phyloP scores from a whole-genome alignment of 306 rosid species.

The Quercus dentata region DNA sequence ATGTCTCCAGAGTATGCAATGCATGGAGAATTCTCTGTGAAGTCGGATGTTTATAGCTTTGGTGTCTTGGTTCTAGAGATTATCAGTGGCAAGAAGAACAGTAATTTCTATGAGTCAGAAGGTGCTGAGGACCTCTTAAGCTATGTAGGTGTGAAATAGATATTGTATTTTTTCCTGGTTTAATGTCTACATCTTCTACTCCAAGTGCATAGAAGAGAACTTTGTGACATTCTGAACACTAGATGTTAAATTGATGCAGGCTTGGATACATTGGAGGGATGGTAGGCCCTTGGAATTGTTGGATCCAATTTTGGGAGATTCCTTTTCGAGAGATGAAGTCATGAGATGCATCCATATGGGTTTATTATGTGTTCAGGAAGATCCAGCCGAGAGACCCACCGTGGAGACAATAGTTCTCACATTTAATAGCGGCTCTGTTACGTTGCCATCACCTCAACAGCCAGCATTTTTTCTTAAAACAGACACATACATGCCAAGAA shows the following conservation, averaged over 20 bases:
- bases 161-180: too few relatives aligned
- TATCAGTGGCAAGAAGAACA: constrained; percentile 17
- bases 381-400: constrained; percentile 21
- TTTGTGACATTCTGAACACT: too few relatives aligned
- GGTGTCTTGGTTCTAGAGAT: constrained; percentile 24
- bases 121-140: constrained; percentile 13
- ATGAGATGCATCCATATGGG: constrained; percentile 23
- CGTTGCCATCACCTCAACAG: too few relatives aligned
- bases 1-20: constrained; percentile 29
- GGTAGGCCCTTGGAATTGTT: constrained; percentile 17
- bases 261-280: constrained; percentile 50
- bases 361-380: constrained; percentile 29
- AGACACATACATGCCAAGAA: too few relatives aligned
- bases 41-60: constrained; percentile 20
- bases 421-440: background rate
- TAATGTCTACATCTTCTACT: too few relatives aligned
- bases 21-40: constrained; percentile 15
- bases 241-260: constrained; percentile 24
- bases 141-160: constrained; percentile 1
- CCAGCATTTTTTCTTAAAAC: too few relatives aligned
- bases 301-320: constrained; percentile 9
- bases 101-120: constrained; percentile 9
- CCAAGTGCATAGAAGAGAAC: too few relatives aligned
- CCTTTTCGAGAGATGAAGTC: background rate
- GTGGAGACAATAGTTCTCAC: constrained; percentile 18